Base-by-base conservation (phyloP, 2,329 filamentous ascomycete genomes). In the Fusarium solani-melongenae region DNA sequence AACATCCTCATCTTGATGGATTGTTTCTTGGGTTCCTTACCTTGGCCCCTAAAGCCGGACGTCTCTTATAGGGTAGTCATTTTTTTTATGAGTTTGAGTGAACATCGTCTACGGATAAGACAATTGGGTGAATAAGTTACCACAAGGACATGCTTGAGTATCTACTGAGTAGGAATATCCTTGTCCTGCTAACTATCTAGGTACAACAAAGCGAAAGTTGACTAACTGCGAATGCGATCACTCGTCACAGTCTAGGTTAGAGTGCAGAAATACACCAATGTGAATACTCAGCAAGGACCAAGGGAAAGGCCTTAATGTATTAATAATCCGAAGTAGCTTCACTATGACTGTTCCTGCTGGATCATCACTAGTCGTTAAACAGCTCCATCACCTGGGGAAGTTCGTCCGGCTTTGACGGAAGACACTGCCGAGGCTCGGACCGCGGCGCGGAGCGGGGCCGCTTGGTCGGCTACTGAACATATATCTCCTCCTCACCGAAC, bases 351-450 rank as follows among this genome's bases (percentile, higher is more conserved):
- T 24, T 5, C 1, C 15, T n/a, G n/a, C 11, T 31, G 12, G n/a
- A n/a, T n/a, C 10, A 15, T 14, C 24, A 34, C 15, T 31, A 41
- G 17, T n/a, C 14, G 38, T 41, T n/a, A 12, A 29, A 15, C 33
- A 49, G 6, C 9, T 31, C 22, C 46, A 41, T 44, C 49, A 17
- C 57, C 61, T 20, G 41, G 17, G 34, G 49, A 57, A 57, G 61
- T 63, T 34, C 24, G 20, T 27, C 24, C n/a, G 33, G 53, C 10
- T n/a, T 34, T 15, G 22, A 59, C 4, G n/a, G 22, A 57, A 38
- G 51, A n/a, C 31, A 17, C 22, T 34, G 56, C 63, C 63, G 63
- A 65, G 63, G 63, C 29, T 46, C 56, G 33, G 17, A 20, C 44
- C 44, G 39, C 29, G 34, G 41, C 55, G 34, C 61, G 49, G 61